phyloP scores from a whole-genome alignment of 768 basidiomycete genomes.

The Albatrellus ellisii region DNA sequence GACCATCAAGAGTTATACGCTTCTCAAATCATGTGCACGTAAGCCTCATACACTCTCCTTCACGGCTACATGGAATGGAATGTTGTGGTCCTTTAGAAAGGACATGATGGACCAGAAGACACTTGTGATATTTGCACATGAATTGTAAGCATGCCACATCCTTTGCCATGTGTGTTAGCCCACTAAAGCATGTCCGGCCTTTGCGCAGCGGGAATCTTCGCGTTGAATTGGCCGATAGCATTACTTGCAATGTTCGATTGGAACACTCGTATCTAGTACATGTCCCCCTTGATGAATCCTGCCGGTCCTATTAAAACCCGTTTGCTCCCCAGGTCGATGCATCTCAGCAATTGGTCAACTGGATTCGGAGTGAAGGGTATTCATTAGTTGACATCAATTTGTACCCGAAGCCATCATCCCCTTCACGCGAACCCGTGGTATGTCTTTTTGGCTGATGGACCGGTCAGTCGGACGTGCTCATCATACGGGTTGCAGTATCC shows the following conservation, averaged over 20 bases:
- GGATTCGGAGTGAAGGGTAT: constrained; percentile 57
- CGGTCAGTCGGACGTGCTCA: too few species aligned
- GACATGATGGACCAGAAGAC: constrained; percentile 71
- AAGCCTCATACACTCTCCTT: constrained; percentile 18
- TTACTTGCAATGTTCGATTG: constrained; percentile 58
- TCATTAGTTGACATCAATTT: constrained; percentile 82
- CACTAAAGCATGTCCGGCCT: constrained; percentile 1
- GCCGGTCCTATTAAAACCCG: neutral
- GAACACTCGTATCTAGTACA: constrained; percentile 79
- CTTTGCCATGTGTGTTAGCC: neutral
- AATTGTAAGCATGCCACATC: constrained; percentile 54
- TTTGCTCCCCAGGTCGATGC: constrained; percentile 71
- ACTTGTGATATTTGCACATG: constrained; percentile 82
- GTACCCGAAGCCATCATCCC: constrained; percentile 32
- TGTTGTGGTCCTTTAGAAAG: constrained; percentile 28
- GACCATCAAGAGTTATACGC: constrained; percentile 63
- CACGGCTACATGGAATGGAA: neutral
- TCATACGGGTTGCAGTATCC: constrained; percentile 5
- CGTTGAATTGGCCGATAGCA: constrained; percentile 63
- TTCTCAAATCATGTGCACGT: constrained; percentile 87
- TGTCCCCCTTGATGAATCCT: neutral
- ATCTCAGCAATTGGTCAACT: constrained; percentile 65
- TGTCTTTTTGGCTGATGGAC: neutral
- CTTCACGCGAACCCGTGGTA: constrained; percentile 9
- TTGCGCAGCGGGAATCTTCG: constrained; percentile 80